Evolutionary conservation across 2,329 filamentous ascomycete species (phyloP).

Genomic region (Cladosporium sp.): DNA sequence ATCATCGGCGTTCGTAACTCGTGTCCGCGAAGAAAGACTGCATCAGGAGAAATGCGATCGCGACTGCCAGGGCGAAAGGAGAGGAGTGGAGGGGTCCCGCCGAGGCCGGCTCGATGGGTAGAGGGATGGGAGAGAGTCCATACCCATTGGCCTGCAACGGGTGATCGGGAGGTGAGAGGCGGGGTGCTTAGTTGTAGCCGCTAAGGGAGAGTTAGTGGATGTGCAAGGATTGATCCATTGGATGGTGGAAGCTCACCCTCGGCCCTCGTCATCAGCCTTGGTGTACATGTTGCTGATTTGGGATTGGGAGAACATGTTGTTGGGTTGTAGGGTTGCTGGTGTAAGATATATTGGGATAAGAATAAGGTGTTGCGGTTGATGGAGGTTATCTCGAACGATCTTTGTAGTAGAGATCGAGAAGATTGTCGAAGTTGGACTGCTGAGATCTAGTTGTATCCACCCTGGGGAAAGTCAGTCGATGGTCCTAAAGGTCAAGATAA

Average conservation of each 20-base stretch:
- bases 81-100: background rate
- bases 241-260: constrained; percentile 19
- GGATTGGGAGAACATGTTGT: constrained; percentile 7
- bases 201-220: constrained; percentile 9
- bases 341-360: background rate
- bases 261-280: constrained; percentile 20
- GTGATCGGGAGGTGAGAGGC: constrained; percentile 10
- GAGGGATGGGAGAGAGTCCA: background rate
- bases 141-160: constrained; percentile 9
- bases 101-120: constrained; percentile 15
- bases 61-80: constrained; percentile 1
- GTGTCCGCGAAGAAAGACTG: background rate
- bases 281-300: constrained; percentile 2
- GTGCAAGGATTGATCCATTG: background rate
- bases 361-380: background rate
- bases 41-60: constrained; percentile 6
- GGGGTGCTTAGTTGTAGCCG: constrained; percentile 19
- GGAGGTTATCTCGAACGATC: background rate
- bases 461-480: background rate
- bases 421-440: constrained; percentile 9
- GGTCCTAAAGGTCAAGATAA: background rate
- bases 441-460: constrained; percentile 13
- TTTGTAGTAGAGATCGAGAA: constrained; percentile 9
- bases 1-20: background rate
- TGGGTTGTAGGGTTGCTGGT: constrained; percentile 2